phyloP scores from a whole-genome alignment of 805 yeast species.

The Ogataea sp. region DNA sequence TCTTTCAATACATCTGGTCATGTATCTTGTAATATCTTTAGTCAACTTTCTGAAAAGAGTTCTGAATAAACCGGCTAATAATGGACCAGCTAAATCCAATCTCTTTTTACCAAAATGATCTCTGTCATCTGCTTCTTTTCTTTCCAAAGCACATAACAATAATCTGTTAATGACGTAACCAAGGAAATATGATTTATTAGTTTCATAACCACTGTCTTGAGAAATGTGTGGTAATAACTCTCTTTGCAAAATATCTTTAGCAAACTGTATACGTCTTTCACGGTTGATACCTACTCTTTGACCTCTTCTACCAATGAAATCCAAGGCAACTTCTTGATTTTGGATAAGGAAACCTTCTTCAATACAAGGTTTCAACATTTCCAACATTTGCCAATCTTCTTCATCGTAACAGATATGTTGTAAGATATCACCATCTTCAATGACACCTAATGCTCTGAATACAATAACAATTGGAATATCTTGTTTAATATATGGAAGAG shows the following conservation, averaged over 20 bases:
- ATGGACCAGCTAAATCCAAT: slow-evolving; percentile 97
- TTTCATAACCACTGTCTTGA: slow-evolving; percentile 93
- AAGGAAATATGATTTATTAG: slow-evolving; percentile 92
- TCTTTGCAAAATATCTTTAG: slow-evolving; percentile 91
- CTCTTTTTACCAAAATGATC: slow-evolving; percentile 99
- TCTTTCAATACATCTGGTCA: slow-evolving; percentile 98
- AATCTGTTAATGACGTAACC: slow-evolving; percentile 98
- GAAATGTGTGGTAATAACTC: slow-evolving; percentile 97
- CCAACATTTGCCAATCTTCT: slow-evolving; percentile 99
- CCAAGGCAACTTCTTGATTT: slow-evolving; percentile 96
- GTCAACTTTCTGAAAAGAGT: slow-evolving; percentile 89
- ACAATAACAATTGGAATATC: slow-evolving; percentile 97
- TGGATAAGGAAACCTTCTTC: slow-evolving; percentile 98
- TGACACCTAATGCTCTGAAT: slow-evolving; percentile 95
- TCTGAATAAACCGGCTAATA: slow-evolving; percentile 91
- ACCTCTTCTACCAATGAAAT: slow-evolving; percentile 97
- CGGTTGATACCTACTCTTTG: slow-evolving; percentile 93
- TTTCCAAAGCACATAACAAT: slow-evolving; percentile 89
- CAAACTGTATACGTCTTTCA: slow-evolving; percentile 97
- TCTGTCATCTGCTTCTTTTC: slow-evolving; percentile 98
- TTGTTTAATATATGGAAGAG: slow-evolving; percentile 91
- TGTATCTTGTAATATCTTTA: slow-evolving; percentile 93
- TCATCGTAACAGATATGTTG: slow-evolving; percentile 98
- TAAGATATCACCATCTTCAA: slow-evolving; percentile 97
- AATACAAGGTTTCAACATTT: slow-evolving; percentile 97